Base-by-base conservation (phyloP, 805 yeast genomes). In the Ascoidea tarda region DNA sequence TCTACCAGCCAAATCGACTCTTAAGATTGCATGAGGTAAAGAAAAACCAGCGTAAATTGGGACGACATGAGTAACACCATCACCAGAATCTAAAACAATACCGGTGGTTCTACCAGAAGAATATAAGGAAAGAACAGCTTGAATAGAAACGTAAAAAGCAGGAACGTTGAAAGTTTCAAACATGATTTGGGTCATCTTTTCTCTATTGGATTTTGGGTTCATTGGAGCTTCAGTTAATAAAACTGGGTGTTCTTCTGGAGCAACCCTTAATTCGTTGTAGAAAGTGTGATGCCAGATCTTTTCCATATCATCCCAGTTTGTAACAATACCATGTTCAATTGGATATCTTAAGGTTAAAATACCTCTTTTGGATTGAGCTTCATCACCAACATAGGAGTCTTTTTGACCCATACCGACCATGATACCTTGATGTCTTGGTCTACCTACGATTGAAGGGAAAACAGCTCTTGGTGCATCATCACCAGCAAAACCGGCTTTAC, bases 401-500 rank as follows among this genome's bases (percentile, higher is more conserved):
- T 93, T 93, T 80, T 93, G 98, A 73, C 97, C 97, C 96, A 93
- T 89, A 75, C 99, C 99, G 66, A 91, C 98, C 97, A 90, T 90
- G 81, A 89, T 90, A 84, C 98, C 98, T 76, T 93, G 98, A 75
- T 93, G 99, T 83, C 96, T 90, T 79, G 99, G 98, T 79, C 99
- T 93, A 78, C 99, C 99, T 61, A 91, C 99, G 69, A 93, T 91
- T 59, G 98, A 93, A 70, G 99, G 99, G 91, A 93, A 93, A 65
- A 93, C 99, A 68, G 99, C 98, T 75, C 97, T 87, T 71, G 99
- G 99, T 61, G 98, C 98, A 79, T 93, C 99, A 71, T 93, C 98
- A 80, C 99, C 99, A 82, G 99, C 98, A 73, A 90, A 93, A 77
- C 99, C 99, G 91, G 99, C 99, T 75, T 93, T 93, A 84, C 99